Conservation (phyloP, 257 asterid species). For the Solanum sejunctum region DNA sequence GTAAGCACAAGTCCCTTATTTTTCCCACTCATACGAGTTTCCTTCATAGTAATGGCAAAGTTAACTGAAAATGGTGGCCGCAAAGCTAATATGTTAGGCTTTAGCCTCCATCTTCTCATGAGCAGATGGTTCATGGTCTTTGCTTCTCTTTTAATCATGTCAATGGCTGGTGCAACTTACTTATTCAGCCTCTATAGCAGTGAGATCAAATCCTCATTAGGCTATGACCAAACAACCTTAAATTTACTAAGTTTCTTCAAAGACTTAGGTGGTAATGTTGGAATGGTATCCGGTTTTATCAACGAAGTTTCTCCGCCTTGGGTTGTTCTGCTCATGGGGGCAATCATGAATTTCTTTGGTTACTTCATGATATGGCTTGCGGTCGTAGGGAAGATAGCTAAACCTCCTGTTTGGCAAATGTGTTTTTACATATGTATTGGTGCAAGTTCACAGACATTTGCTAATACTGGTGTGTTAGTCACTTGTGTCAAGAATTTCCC, state of each 20-base stretch:
- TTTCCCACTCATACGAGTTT: not conserved
- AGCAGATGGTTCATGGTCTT: slow-evolving; percentile 59
- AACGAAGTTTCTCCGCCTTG: slow-evolving; percentile 48
- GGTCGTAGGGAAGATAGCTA: slow-evolving; percentile 15
- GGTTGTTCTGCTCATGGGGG: slow-evolving; percentile 46
- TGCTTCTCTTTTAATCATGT: slow-evolving; percentile 46
- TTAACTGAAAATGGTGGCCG: not conserved
- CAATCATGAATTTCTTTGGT: slow-evolving; percentile 46
- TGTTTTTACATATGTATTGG: slow-evolving; percentile 46
- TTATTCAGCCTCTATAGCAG: slow-evolving; percentile 45
- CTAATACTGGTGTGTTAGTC: not conserved
- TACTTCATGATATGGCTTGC: slow-evolving; percentile 56
- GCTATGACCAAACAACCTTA: slow-evolving; percentile 51
- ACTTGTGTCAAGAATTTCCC: not conserved
- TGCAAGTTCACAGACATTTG: slow-evolving; percentile 40
- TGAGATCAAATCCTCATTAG: slow-evolving; percentile 40
- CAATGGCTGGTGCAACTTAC: slow-evolving; percentile 53
- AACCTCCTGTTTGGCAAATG: slow-evolving; percentile 42
- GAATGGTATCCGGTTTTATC: slow-evolving; percentile 38
- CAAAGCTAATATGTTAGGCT: not conserved
- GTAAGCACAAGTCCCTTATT: not conserved
- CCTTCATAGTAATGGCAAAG: not conserved
- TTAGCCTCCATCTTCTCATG: slow-evolving; percentile 7
- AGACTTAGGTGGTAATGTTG: slow-evolving; percentile 54
- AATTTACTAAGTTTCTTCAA: slow-evolving; percentile 47